These are phyloP conservation scores for Pseudogymnoascus sp. DNA, from an alignment of 2,329 filamentous ascomycete genomes.

Conservation along the genomic window DNA sequence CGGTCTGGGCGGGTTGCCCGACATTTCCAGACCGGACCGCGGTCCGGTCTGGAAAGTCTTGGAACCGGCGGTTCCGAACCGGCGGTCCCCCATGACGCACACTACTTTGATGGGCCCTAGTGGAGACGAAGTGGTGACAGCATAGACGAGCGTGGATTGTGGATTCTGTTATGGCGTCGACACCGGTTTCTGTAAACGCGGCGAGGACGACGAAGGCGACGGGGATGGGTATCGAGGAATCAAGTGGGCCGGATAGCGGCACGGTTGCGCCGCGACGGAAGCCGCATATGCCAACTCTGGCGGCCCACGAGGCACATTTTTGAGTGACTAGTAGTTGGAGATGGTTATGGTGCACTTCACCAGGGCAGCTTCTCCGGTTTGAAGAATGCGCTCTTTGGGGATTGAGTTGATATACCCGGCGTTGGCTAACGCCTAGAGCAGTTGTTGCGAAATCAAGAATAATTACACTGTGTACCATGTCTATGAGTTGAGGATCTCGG, in stretches of 20 bases:
- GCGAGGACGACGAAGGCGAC: background rate
- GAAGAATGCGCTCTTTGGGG: background rate
- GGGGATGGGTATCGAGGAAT: background rate
- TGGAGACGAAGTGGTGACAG: background rate
- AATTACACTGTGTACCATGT: no score
- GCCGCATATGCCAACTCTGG: background rate
- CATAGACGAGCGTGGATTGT: background rate
- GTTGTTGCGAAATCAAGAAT: no score
- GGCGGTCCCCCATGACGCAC: no score
- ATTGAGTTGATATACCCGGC: no score
- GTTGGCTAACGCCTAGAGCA: no score
- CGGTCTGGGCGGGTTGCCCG: no score
- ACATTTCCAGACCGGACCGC: no score
- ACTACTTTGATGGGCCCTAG: no score
- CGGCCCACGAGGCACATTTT: background rate
- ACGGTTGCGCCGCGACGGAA: background rate
- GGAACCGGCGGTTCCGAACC: no score
- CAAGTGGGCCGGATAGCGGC: background rate
- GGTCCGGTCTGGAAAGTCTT: no score
- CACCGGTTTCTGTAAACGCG: background rate
- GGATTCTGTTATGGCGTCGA: background rate
- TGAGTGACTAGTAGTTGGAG: background rate
- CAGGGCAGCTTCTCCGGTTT: background rate
- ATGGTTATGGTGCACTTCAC: background rate
- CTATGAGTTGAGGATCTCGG: no score